Percentiles rank a stretch among this genome's conserved stretches.
These are phyloP conservation scores for Sporothrix protearum DNA, from an alignment of 2,329 filamentous ascomycete genomes.

Conservation along the genomic window DNA sequence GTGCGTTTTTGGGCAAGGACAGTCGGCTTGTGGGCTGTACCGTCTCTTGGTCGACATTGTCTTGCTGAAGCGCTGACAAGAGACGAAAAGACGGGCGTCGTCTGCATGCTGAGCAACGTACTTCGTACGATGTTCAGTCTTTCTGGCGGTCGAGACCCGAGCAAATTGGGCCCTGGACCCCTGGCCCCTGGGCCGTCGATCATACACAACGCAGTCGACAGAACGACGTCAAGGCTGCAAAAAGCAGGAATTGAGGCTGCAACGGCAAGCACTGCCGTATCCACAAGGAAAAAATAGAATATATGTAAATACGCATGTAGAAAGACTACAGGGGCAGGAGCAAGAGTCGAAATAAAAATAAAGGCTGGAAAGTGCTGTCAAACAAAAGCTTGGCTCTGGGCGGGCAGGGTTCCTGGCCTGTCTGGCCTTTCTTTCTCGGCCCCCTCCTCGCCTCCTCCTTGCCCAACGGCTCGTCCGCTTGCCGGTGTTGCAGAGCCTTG, in stretches of 20 bases:
- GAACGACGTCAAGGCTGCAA: too few species aligned
- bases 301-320: too few species aligned
- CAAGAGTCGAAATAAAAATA: neutral
- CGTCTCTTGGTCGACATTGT: neutral
- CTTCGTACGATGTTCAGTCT: neutral
- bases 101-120: too few species aligned
- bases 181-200: constrained; percentile 8
- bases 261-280: constrained; percentile 3
- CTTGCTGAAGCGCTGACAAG: neutral
- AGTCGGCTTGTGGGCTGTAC: neutral
- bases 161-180: too few species aligned
- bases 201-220: neutral
- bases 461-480: constrained; percentile 8
- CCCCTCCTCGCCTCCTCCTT: neutral
- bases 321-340: neutral
- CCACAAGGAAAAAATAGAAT: neutral
- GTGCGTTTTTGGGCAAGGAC: neutral
- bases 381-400: constrained; percentile 13
- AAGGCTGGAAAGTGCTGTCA: neutral
- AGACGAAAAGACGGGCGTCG: neutral
- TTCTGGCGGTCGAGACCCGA: neutral
- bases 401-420: neutral
- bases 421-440: too few species aligned
- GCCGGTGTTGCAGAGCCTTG: constrained; percentile 22
- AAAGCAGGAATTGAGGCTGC: neutral